Percentiles rank a stretch among this genome's conserved stretches.
Conservation (phyloP, 2,329 filamentous ascomycete species). For the Geosmithia flava region DNA sequence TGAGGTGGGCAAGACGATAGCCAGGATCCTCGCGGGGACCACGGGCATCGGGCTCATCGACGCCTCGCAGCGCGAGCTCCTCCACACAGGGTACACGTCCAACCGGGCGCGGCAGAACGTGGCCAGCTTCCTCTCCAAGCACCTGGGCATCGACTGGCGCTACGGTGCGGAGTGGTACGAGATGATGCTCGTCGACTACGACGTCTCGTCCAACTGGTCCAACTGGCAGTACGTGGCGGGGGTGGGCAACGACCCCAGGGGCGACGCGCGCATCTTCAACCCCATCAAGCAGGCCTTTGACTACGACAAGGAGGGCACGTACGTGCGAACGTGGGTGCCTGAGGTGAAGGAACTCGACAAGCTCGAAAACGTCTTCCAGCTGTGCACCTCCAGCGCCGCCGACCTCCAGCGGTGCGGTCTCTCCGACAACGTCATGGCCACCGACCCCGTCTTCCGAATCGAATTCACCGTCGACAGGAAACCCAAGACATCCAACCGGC, state of each 20-base stretch:
- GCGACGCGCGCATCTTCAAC: slow-evolving; percentile 64
- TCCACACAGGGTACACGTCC: slow-evolving; percentile 65
- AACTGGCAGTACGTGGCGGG: slow-evolving; percentile 78
- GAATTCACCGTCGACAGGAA: slow-evolving; percentile 47
- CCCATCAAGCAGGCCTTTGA: slow-evolving; percentile 71
- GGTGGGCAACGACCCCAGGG: slow-evolving; percentile 67
- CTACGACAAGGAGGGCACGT: slow-evolving; percentile 59
- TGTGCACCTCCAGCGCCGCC: slow-evolving; percentile 49
- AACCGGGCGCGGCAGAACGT: slow-evolving; percentile 69
- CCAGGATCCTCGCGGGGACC: slow-evolving; percentile 51
- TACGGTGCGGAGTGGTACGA: slow-evolving; percentile 78
- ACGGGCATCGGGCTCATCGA: slow-evolving; percentile 71
- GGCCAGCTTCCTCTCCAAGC: slow-evolving; percentile 61
- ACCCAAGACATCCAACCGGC: slow-evolving; percentile 18
- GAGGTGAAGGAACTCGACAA: slow-evolving; percentile 46
- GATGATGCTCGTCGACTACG: slow-evolving; percentile 61
- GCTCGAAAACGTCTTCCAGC: slow-evolving; percentile 53
- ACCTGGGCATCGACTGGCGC: slow-evolving; percentile 66
- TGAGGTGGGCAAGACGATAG: slow-evolving; percentile 34
- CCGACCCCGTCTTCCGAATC: slow-evolving; percentile 52
- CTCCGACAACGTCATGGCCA: slow-evolving; percentile 49
- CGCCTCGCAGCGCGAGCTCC: slow-evolving; percentile 62
- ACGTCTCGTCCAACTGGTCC: slow-evolving; percentile 65
- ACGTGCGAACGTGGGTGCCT: slow-evolving; percentile 61
- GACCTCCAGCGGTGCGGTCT: slow-evolving; percentile 46